Conservation (phyloP, 768 basidiomycete genomes). For the Strobilomyces confusus region DNA sequence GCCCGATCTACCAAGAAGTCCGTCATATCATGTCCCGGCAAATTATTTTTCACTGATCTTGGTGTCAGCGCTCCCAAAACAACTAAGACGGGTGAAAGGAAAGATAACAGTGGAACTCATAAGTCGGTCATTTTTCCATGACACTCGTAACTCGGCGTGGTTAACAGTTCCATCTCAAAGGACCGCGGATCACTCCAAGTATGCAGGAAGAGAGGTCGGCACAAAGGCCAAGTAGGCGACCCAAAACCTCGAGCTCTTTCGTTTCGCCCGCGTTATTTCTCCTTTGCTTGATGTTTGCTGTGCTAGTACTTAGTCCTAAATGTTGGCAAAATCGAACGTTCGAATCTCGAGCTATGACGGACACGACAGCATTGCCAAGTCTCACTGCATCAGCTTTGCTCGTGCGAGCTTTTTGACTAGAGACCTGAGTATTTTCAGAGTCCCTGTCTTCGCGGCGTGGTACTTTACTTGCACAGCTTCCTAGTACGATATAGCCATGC, state of each 20-base stretch:
- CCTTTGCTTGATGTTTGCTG: background rate
- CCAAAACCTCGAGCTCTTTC: background rate
- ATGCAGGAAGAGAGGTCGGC: background rate
- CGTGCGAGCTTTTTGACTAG: too few relatives aligned
- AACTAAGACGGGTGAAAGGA: background rate
- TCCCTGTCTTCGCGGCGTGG: too few relatives aligned
- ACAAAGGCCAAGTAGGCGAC: background rate
- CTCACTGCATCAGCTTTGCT: too few relatives aligned
- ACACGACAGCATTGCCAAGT: too few relatives aligned
- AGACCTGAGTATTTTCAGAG: too few relatives aligned
- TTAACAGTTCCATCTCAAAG: background rate
- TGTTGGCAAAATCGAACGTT: too few relatives aligned
- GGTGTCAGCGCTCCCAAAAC: background rate
- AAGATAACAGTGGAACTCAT: background rate
- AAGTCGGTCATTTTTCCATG: constrained; percentile 7
- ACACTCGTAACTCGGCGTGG: background rate
- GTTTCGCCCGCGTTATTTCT: background rate
- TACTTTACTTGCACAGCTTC: too few relatives aligned
- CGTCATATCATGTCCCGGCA: background rate
- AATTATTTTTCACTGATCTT: background rate
- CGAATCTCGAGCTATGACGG: too few relatives aligned
- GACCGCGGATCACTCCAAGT: background rate
- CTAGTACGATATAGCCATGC: too few relatives aligned
- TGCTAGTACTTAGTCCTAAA: background rate
- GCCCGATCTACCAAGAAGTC: constrained; percentile 1